Percentiles rank a stretch among this genome's conserved stretches.
Conservation (phyloP, 129 eudicot genomes). For the Smallanthus sonchifolius region DNA sequence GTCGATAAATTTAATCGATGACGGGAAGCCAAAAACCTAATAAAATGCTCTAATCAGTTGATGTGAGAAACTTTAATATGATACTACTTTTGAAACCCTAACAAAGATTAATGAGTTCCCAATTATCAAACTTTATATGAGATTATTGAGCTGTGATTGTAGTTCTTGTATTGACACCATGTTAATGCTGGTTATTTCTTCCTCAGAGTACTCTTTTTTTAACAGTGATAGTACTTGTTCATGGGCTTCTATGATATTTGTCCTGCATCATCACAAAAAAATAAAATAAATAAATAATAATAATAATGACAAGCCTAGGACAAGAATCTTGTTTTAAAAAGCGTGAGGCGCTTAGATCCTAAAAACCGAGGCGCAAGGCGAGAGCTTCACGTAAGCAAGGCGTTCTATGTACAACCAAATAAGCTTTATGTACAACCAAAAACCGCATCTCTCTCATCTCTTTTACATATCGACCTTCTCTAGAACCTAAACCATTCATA, state of each 20-base stretch:
- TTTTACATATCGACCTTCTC: too few species aligned
- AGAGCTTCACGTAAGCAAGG: too few species aligned
- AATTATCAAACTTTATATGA: constrained; percentile 29
- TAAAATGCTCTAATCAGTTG: background rate
- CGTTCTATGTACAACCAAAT: too few species aligned
- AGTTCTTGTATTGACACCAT: constrained; percentile 70
- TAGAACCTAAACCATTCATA: too few species aligned
- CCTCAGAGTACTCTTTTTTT: constrained; percentile 61
- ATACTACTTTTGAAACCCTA: background rate
- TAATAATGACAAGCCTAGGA: background rate
- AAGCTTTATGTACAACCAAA: too few species aligned
- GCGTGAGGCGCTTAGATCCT: too few species aligned
- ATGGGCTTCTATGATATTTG: constrained; percentile 93
- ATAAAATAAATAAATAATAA: background rate
- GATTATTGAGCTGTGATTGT: constrained; percentile 74
- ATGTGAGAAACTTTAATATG: background rate
- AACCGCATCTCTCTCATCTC: too few species aligned
- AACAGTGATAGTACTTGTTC: constrained; percentile 60
- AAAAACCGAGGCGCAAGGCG: too few species aligned
- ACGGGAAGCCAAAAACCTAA: background rate
- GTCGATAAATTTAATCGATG: background rate
- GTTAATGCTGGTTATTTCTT: constrained; percentile 53
- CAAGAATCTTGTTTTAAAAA: background rate
- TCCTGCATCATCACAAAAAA: constrained; percentile 45
- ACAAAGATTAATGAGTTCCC: background rate